phyloP scores from a whole-genome alignment of 2,329 filamentous ascomycete species.

The Rhynchosporium graminicola region DNA sequence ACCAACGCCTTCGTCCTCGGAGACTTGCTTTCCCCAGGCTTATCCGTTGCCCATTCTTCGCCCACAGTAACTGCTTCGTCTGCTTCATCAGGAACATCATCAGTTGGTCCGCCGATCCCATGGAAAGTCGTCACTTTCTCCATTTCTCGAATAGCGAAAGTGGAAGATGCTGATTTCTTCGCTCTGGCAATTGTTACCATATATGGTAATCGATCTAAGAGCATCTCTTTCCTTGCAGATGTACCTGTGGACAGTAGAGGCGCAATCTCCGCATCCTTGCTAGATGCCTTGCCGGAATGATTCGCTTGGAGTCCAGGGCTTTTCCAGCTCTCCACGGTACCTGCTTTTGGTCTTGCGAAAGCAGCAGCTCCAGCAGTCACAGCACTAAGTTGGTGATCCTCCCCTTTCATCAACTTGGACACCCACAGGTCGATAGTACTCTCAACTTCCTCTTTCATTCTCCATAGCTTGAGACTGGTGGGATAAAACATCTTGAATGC shows the following conservation, averaged over 20 bases:
- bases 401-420: conserved; percentile 58
- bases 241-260: conserved; percentile 59
- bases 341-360: conserved; percentile 49
- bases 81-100: conserved; percentile 51
- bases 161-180: conserved; percentile 34
- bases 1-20: conserved; percentile 49
- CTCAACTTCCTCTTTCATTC: conserved; percentile 78
- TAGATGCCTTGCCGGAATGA: conserved; percentile 11
- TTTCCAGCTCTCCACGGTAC: conserved; percentile 41
- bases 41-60: conserved; percentile 63
- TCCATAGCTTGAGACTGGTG: conserved; percentile 79
- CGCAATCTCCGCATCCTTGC: conserved; percentile 36
- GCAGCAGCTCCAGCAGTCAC: conserved; percentile 50
- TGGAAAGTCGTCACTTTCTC: conserved; percentile 42
- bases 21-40: conserved; percentile 54
- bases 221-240: conserved; percentile 69
- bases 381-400: conserved; percentile 42
- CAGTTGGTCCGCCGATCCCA: conserved; percentile 43
- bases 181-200: conserved; percentile 63
- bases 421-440: conserved; percentile 71
- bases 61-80: conserved; percentile 41
- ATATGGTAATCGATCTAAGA: conserved; percentile 87
- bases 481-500: conserved; percentile 93
- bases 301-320: conserved; percentile 21
- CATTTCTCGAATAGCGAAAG: conserved; percentile 43